A percentile compares a stretch with the other conserved stretches of the same genome.
Evolutionary conservation across 116 monocot species (phyloP).

Genomic region (Posidonia oceanica): DNA sequence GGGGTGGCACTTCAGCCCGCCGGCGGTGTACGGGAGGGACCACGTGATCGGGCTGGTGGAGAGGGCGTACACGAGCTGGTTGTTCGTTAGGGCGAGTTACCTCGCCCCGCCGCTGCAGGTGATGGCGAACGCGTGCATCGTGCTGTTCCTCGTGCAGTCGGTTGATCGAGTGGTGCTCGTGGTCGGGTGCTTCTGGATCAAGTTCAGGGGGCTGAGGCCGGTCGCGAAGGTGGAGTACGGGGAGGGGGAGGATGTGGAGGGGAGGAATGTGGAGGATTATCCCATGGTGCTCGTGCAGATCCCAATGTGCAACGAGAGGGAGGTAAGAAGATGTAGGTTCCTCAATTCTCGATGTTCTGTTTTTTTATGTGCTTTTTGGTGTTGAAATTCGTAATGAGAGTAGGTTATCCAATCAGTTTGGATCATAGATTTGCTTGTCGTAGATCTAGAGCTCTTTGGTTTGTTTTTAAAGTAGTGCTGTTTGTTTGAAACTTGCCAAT

Average conservation of each 20-base stretch:
- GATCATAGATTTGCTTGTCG: background rate
- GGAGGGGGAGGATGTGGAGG: slow-evolving; percentile 26
- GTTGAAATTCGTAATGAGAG: background rate
- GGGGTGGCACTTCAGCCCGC: slow-evolving; percentile 54
- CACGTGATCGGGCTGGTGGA: slow-evolving; percentile 18
- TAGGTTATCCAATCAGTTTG: background rate
- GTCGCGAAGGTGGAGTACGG: slow-evolving; percentile 16
- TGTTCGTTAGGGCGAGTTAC: slow-evolving; percentile 31
- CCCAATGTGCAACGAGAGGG: slow-evolving; percentile 67
- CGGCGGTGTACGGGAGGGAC: slow-evolving; percentile 22
- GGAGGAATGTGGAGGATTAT: slow-evolving; percentile 18
- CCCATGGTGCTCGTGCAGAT: slow-evolving; percentile 66
- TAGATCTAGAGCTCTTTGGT: no score
- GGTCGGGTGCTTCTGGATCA: slow-evolving; percentile 54
- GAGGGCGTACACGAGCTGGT: slow-evolving; percentile 31
- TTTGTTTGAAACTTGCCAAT: no score
- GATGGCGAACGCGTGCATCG: slow-evolving; percentile 40
- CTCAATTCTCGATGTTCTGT: background rate
- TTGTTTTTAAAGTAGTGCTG: no score
- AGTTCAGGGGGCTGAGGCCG: slow-evolving; percentile 22
- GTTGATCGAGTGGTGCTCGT: slow-evolving; percentile 41
- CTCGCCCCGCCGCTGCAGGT: slow-evolving; percentile 49
- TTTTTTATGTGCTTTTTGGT: background rate
- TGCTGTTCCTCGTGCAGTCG: slow-evolving; percentile 49
- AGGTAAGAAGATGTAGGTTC: slow-evolving; percentile 43